Conservation (phyloP, 2,329 filamentous ascomycete species). For the Ophiostoma quercus region DNA sequence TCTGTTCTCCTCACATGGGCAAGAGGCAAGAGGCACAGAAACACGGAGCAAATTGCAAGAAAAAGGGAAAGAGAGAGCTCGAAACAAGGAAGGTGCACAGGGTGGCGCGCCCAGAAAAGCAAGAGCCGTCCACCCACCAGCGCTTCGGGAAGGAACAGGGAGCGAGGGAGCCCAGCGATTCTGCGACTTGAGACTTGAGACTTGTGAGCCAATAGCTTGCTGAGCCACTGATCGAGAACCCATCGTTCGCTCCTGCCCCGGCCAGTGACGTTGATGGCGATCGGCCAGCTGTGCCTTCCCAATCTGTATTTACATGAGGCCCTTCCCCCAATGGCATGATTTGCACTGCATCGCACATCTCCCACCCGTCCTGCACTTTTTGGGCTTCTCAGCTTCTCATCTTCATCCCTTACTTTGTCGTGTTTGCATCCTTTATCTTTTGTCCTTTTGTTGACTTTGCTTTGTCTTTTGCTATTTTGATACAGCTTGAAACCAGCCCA, state of each 20-base stretch:
- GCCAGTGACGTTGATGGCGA: slow-evolving; percentile 7
- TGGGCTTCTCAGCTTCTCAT: background rate
- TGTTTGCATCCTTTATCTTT: background rate
- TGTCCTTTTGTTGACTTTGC: background rate
- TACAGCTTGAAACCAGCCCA: background rate
- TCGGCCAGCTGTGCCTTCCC: slow-evolving; percentile 1
- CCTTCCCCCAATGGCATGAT: background rate
- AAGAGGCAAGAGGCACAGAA: background rate
- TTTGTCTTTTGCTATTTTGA: slow-evolving; percentile 13
- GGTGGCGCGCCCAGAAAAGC: slow-evolving; percentile 3
- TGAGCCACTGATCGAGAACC: background rate
- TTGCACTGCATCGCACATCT: background rate
- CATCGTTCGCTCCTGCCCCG: background rate
- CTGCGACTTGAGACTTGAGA: no score
- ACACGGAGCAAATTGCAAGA: background rate
- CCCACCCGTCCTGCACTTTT: background rate
- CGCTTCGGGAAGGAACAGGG: slow-evolving; percentile 2
- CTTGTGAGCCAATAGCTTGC: background rate
- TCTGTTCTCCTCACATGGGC: background rate
- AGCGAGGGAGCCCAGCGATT: background rate
- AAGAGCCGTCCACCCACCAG: background rate
- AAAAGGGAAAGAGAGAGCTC: background rate
- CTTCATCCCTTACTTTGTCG: background rate
- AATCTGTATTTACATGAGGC: background rate
- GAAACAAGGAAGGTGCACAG: slow-evolving; percentile 14